Evolutionary conservation across 2,329 filamentous ascomycete genomes (phyloP).

Genomic region (Penicillium oxalicum): DNA sequence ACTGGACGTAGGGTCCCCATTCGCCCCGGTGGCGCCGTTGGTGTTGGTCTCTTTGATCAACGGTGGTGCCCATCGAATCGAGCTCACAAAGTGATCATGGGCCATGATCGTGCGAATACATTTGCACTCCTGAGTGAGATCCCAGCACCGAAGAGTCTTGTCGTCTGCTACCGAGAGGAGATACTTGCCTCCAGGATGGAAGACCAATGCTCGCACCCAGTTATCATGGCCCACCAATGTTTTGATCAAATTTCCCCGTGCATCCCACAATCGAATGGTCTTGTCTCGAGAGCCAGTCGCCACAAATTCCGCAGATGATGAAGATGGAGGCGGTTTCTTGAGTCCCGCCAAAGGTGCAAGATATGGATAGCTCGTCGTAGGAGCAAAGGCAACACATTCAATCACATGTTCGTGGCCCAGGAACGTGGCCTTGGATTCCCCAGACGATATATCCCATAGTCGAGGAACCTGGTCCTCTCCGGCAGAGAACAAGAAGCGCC

Average conservation of each 20-base stretch:
- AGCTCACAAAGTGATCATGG: constrained; percentile 79
- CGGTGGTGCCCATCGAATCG: constrained; percentile 71
- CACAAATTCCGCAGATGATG: constrained; percentile 76
- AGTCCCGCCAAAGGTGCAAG: constrained; percentile 71
- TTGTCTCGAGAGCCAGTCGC: constrained; percentile 88
- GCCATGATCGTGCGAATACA: constrained; percentile 74
- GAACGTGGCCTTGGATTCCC: constrained; percentile 72
- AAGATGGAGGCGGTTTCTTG: constrained; percentile 71
- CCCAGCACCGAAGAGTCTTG: constrained; percentile 90
- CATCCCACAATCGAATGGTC: constrained; percentile 83
- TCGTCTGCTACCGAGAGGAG: constrained; percentile 81
- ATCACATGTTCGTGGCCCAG: constrained; percentile 81
- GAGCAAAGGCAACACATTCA: constrained; percentile 82
- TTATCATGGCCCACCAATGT: constrained; percentile 86
- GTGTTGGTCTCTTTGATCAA: constrained; percentile 18
- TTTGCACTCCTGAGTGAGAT: constrained; percentile 81
- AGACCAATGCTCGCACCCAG: constrained; percentile 80
- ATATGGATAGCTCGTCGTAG: constrained; percentile 69
- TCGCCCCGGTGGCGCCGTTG: constrained; percentile 13
- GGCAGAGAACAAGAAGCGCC: constrained; percentile 73
- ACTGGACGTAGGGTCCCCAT: constrained; percentile 15
- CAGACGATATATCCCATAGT: constrained; percentile 74
- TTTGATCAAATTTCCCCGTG: constrained; percentile 75
- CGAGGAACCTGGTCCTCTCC: constrained; percentile 76
- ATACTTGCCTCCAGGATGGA: constrained; percentile 89